phyloP scores from a whole-genome alignment of 1,284 basidiomycete species.

The Malassezia brasiliensis region DNA sequence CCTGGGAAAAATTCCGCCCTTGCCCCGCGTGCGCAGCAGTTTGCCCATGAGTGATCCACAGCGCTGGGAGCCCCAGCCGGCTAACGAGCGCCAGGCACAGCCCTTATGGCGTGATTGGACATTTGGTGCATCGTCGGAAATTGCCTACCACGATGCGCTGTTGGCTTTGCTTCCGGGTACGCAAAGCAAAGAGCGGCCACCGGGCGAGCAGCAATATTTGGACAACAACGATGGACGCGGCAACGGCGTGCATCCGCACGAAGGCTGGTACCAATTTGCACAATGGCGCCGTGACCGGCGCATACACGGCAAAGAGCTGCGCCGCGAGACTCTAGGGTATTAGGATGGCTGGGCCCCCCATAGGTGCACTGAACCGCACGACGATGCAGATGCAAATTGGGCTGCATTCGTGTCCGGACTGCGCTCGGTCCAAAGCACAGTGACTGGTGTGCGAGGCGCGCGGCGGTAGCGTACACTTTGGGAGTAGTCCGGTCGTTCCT shows the following conservation, averaged over 20 bases:
- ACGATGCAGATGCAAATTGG: constrained; percentile 72
- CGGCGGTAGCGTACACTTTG: constrained; percentile 55
- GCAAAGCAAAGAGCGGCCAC: not conserved
- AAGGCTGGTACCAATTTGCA: constrained; percentile 6
- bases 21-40: constrained; percentile 21
- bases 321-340: constrained; percentile 21
- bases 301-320: constrained; percentile 13
- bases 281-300: constrained; percentile 18
- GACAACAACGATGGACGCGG: constrained; percentile 7
- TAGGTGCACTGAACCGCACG: constrained; percentile 51
- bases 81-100: not conserved
- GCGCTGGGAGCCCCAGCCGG: constrained; percentile 19
- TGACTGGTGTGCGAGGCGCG: constrained; percentile 57
- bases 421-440: constrained; percentile 81
- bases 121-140: not conserved
- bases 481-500: constrained; percentile 50
- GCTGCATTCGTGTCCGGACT: constrained; percentile 53
- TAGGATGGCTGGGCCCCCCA: constrained; percentile 21
- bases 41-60: constrained; percentile 20
- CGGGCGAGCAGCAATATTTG: constrained; percentile 1
- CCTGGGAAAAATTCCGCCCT: constrained; percentile 9
- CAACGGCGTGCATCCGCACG: constrained; percentile 2
- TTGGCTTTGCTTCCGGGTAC: constrained; percentile 13
- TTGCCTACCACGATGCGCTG: constrained; percentile 29
- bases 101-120: constrained; percentile 8